Evolutionary conservation across 371 early-diverging fungal genomes (phyloP), one percentile per base, ranked within the genome.

Genomic region (Apophysomyces trapeziformis): DNA sequence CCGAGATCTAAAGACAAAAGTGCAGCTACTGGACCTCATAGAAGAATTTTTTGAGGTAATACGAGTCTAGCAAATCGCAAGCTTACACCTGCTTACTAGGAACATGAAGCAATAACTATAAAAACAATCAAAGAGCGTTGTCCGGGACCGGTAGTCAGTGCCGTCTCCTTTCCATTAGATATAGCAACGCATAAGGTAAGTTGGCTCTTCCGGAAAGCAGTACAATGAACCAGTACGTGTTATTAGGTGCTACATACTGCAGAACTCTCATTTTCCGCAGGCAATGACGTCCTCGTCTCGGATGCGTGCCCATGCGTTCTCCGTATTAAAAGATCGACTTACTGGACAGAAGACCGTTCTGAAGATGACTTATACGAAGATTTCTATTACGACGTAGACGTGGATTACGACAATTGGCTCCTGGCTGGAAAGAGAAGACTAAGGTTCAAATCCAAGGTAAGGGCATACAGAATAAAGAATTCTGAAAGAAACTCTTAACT

Each of bases 361-460:
- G 62, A 69, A 6, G 62, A 26, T 39, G 70, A 72, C 7, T 57
- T 66, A n/a, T 61, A 79, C n/a, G 41, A 75, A 46, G 83, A 84
- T 8, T 85, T 88, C 57, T 81, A 70, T 61, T 90, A 89, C 62
- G 90, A 90, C n/a, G 80, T 92, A 63, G 77, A 86, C 63, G 86
- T 87, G 1, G 88, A 90, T 60, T 88, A 88, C 67, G 86, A 86
- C 39, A 85, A 87, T 66, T 92, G 92, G 92, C 59, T 92, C 8
- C 65, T 92, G 6, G 77, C 89, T 13, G 93, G 93, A 6, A 86
- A 88, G 68, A 79, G 85, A 61, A 84, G 88, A 56, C 67, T 85
- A 43, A 71, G 85, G 5, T 88, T 92, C 66, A 58, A 58, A 11
- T 83, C 87, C 37, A 85, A 89, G 86, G 90, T 89, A 75, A 12